Evolutionary conservation across 352 stramenopile genomes (phyloP), one percentile per base, ranked within the genome.

Genomic region (Globisporangium camurandrum): DNA sequence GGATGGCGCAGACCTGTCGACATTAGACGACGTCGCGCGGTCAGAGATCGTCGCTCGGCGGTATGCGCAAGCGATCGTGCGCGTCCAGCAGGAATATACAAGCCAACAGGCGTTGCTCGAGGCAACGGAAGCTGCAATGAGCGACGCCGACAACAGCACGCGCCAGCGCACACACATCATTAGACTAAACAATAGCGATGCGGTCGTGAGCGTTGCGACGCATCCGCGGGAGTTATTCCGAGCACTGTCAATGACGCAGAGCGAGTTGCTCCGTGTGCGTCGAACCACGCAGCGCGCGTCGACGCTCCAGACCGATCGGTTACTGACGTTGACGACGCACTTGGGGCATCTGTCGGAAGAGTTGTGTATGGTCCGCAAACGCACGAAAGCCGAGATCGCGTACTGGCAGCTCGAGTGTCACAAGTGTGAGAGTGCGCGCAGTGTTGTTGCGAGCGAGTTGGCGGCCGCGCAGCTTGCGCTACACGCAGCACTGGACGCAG

Each of bases 381-480:
- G 72, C 22, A 81, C 76, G n/a, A 60, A 56, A 9, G 62, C 68
- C 0, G 75, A 86, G 37, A 66, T 83, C 4, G 72, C 79, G 22
- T 86, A 70, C 45, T 86, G 75, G 75, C 78, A 80, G 28, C 50
- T 86, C 7, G 75, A 86, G 38, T 82, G 75, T 51, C 70, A 82
- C 44, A 86, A 84, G 37, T 56, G 77, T 2, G 70, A 86, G 42
- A 78, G 83, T 28, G 54, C 58, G 1, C 81, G 76, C 56, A 71
- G 66, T 49, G 51, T 56, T 10, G 27, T 83, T 7, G 50, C 61
- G 24, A 43, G 46, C 0, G 71, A 83, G 40, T 55, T 69, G 11
- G 56, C 76, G 26, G 59, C 67, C 3, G 40, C 57, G 1, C 63
- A 57, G 27, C 54, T 69, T 19, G 51, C 72, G 38, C n/a, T 86